These are phyloP conservation scores for Dalbergia cultrata DNA, from an alignment of 306 rosid genomes.

Conservation along the genomic window DNA sequence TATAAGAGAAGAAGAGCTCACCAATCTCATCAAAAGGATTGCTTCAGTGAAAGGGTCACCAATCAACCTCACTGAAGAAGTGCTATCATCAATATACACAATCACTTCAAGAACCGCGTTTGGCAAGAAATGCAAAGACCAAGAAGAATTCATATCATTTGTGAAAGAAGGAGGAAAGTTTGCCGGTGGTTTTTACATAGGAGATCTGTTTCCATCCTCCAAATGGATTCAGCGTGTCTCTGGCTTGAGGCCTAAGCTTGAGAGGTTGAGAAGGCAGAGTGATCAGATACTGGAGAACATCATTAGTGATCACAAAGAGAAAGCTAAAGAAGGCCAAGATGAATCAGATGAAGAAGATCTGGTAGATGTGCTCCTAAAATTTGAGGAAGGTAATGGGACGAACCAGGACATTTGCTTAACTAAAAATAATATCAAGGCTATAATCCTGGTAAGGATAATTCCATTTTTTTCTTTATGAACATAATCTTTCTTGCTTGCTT, in stretches of 20 bases:
- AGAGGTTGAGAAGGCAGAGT: not conserved
- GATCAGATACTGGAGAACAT: not conserved
- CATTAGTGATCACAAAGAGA: too few relatives aligned
- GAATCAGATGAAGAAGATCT: not conserved
- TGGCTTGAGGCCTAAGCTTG: not conserved
- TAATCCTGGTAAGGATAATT: not conserved
- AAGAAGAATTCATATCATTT: not conserved
- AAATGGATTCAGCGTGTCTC: not conserved
- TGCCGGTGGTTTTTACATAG: not conserved
- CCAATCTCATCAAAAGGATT: not conserved
- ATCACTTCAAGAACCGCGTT: too few relatives aligned
- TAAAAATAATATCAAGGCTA: not conserved
- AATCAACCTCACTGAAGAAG: too few relatives aligned
- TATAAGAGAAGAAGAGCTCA: constrained; percentile 34
- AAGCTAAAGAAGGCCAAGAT: not conserved
- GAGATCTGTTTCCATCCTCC: not conserved
- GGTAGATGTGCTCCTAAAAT: not conserved
- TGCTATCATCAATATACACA: too few relatives aligned
- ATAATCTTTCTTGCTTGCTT: too few relatives aligned
- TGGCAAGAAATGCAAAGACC: not conserved
- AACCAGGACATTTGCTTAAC: not conserved
- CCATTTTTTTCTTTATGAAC: too few relatives aligned
- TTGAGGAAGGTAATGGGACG: not conserved
- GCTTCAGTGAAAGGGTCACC: constrained; percentile 1
- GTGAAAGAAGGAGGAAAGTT: not conserved